These are phyloP conservation scores for Russula ochroleuca DNA, from an alignment of 768 basidiomycete genomes.

Conservation along the genomic window DNA sequence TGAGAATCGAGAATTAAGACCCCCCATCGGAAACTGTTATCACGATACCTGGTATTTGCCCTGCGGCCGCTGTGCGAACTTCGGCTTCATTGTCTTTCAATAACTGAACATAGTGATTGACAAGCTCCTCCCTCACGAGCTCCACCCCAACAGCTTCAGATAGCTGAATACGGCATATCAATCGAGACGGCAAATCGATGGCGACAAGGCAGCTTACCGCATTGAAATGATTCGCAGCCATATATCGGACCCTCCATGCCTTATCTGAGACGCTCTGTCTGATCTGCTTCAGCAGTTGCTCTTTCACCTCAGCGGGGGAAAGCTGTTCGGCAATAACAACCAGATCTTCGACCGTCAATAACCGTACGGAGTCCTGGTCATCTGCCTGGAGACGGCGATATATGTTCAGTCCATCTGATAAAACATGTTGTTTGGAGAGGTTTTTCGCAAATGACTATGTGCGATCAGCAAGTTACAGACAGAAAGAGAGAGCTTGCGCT, in stretches of 20 bases:
- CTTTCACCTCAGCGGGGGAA: slow-evolving; percentile 83
- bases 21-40: slow-evolving; percentile 18
- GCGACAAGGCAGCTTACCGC: slow-evolving; percentile 49
- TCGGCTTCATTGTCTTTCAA: slow-evolving; percentile 99
- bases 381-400: slow-evolving; percentile 92
- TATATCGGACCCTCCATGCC: slow-evolving; percentile 98
- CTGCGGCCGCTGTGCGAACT: slow-evolving; percentile 92
- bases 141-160: slow-evolving; percentile 88
- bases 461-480: slow-evolving; percentile 6
- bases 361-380: slow-evolving; percentile 96
- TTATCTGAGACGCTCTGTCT: slow-evolving; percentile 88
- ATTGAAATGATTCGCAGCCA: slow-evolving; percentile 97
- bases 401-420: slow-evolving; percentile 84
- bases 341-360: slow-evolving; percentile 92
- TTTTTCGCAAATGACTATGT: slow-evolving; percentile 71
- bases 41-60: slow-evolving; percentile 85
- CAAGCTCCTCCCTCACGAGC: slow-evolving; percentile 89
- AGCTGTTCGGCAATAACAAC: slow-evolving; percentile 88
- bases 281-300: slow-evolving; percentile 82
- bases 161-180: slow-evolving; percentile 47
- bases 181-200: background rate
- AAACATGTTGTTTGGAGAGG: slow-evolving; percentile 72
- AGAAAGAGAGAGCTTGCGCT: slow-evolving; percentile 35
- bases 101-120: slow-evolving; percentile 86
- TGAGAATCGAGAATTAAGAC: slow-evolving; percentile 8